Percentiles rank a stretch among this genome's conserved stretches.
Conservation (phyloP, 176 grass and related monocot species). For the Neostapfia colusana region DNA sequence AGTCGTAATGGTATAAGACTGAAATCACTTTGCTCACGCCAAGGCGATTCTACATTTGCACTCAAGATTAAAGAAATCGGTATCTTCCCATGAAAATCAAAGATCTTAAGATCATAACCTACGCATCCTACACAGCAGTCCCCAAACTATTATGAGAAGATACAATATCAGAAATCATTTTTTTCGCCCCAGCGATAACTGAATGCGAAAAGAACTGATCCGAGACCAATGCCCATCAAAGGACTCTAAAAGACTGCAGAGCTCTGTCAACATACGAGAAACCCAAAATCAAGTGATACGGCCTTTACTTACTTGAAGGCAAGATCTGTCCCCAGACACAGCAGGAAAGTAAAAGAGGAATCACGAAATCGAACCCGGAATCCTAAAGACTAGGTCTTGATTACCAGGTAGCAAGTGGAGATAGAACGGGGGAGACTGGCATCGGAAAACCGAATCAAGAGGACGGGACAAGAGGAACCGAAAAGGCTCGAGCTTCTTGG, state of each 20-base stretch:
- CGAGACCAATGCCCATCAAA: neutral
- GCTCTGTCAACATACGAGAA: neutral
- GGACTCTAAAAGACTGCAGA: neutral
- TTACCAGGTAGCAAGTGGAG: too few relatives aligned
- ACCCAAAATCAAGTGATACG: neutral
- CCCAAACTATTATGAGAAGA: neutral
- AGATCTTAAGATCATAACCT: neutral
- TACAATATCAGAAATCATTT: neutral
- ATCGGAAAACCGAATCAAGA: too few relatives aligned
- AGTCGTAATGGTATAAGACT: neutral
- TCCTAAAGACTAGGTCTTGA: too few relatives aligned
- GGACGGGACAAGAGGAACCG: too few relatives aligned
- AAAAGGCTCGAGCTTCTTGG: too few relatives aligned
- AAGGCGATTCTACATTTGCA: neutral
- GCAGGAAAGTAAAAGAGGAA: neutral
- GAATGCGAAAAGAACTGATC: neutral
- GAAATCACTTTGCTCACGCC: neutral
- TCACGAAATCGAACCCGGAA: neutral
- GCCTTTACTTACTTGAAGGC: neutral
- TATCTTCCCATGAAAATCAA: neutral
- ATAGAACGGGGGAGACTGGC: too few relatives aligned
- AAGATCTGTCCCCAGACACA: too few relatives aligned
- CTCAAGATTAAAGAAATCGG: neutral
- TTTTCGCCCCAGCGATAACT: neutral
- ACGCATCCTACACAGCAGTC: neutral